Conservation (phyloP, 164 flowering plant species). For the Malania oleifera region DNA sequence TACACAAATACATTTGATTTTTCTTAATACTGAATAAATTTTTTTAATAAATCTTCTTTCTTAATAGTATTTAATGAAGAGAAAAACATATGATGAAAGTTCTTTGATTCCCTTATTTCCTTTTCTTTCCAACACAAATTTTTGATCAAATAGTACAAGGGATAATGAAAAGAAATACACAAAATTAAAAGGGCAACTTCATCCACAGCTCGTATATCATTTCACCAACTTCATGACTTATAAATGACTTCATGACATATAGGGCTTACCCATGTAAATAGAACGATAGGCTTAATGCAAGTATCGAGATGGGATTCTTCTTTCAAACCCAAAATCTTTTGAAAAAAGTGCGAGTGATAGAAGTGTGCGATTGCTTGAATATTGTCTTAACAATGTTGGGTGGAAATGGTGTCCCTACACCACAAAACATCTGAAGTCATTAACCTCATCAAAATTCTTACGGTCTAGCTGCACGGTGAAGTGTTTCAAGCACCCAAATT, state of each 20-base stretch:
- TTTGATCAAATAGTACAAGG: too few species aligned
- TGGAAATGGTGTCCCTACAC: conserved; percentile 48
- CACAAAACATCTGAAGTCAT: neutral
- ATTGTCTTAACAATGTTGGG: conserved; percentile 55
- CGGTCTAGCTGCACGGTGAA: neutral
- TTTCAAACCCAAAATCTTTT: conserved; percentile 49
- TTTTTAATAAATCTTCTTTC: too few species aligned
- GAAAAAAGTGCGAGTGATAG: conserved; percentile 57
- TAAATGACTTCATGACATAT: too few species aligned
- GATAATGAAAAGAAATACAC: too few species aligned
- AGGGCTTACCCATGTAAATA: conserved; percentile 47
- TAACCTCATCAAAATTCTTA: neutral
- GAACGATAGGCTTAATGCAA: conserved; percentile 60
- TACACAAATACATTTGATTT: neutral
- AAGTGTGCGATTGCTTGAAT: conserved; percentile 55
- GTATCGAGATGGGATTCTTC: conserved; percentile 66
- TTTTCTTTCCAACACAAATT: too few species aligned
- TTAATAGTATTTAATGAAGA: too few species aligned
- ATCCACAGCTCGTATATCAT: too few species aligned
- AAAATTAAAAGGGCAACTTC: too few species aligned
- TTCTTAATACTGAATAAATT: too few species aligned
- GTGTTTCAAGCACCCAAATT: conserved; percentile 32
- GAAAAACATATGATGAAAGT: too few species aligned
- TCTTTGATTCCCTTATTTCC: too few species aligned
- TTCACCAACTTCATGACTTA: too few species aligned